Base-by-base conservation (phyloP, 2,329 filamentous ascomycete species). In the Davidsoniella eucalypti region DNA sequence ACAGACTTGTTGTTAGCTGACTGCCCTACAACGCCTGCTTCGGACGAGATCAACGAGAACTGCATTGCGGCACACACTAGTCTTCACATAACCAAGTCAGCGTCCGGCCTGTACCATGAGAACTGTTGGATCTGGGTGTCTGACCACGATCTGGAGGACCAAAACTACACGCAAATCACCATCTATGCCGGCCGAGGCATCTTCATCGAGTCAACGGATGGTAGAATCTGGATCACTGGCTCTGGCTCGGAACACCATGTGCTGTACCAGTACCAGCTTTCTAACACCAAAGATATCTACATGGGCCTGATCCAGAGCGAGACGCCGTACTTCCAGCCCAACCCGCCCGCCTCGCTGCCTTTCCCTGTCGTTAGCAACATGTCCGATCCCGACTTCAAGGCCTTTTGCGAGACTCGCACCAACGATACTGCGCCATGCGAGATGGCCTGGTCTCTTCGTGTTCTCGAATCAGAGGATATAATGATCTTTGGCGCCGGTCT, bases 311-410 rank as follows among this genome's bases (percentile, higher is more conserved):
- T 79, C 44, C 81, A 86, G 60, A 79, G 80, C 46, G 81, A 85
- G 61, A 79, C 80, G 4, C 75, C 81, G 0, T 86, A 86, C 64
- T 84, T 75, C 63, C 81, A 85, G 61, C 76, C 79, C 21, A 76
- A 73, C 58, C 80, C 81, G 0, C 65, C 64, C 43, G 75, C 80
- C 0, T 68, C 70, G 0, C 64, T 65, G 6, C 81, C 78, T 1
- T 84, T 82, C 63, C 59, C 67, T 0, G 57, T 64, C 0, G 64
- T 67, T 17, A 41, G 61, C 1, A 58, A 64, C 10, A 62, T 71
- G 50, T 61, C 66, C 52, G 73, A 79, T 55, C 74, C 73, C 0
- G 65, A 66, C 61, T 84, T 71, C 68, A 67, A 63, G 8, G 42
- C 58, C 0, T 73, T 65, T 46, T 74, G 72, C 53, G 61, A 64